phyloP scores from a whole-genome alignment of 306 rosid genomes.

The Parietaria judaica region DNA sequence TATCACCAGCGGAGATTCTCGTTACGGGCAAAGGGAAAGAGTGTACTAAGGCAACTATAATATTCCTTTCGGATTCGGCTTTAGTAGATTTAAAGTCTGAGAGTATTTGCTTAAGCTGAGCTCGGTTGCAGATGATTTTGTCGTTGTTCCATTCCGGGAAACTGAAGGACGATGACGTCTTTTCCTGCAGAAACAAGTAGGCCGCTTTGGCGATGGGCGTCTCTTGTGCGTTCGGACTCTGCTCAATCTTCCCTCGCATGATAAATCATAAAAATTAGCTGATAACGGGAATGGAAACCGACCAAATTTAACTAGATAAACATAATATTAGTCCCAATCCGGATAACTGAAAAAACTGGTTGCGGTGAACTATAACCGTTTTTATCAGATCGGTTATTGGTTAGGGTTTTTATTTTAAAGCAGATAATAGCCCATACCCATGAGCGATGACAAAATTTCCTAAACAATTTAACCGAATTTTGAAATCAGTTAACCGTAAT shows the following conservation, averaged over 20 bases:
- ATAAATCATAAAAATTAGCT: constrained; percentile 20
- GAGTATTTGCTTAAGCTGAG: constrained; percentile 65
- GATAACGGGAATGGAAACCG: background rate
- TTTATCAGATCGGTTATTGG: too few relatives aligned
- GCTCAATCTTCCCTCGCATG: constrained; percentile 90
- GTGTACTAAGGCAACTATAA: constrained; percentile 45
- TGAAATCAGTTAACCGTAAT: too few relatives aligned
- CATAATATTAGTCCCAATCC: too few relatives aligned
- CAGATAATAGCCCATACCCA: too few relatives aligned
- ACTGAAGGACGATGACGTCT: constrained; percentile 39
- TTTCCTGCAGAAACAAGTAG: constrained; percentile 64
- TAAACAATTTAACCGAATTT: too few relatives aligned
- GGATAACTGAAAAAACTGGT: too few relatives aligned
- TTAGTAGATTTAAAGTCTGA: constrained; percentile 46
- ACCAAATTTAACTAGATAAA: too few relatives aligned
- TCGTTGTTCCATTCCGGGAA: constrained; percentile 86
- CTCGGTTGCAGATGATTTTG: constrained; percentile 70
- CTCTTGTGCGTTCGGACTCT: constrained; percentile 40
- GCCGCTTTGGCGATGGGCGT: constrained; percentile 69
- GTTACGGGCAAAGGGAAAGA: constrained; percentile 34
- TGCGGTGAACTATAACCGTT: too few relatives aligned
- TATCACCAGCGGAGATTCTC: constrained; percentile 36
- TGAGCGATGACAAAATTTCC: too few relatives aligned
- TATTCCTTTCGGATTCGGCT: constrained; percentile 30
- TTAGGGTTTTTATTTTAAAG: too few relatives aligned